Evolutionary conservation across 805 yeast species (phyloP).

Genomic region (Blastobotrys americana): DNA sequence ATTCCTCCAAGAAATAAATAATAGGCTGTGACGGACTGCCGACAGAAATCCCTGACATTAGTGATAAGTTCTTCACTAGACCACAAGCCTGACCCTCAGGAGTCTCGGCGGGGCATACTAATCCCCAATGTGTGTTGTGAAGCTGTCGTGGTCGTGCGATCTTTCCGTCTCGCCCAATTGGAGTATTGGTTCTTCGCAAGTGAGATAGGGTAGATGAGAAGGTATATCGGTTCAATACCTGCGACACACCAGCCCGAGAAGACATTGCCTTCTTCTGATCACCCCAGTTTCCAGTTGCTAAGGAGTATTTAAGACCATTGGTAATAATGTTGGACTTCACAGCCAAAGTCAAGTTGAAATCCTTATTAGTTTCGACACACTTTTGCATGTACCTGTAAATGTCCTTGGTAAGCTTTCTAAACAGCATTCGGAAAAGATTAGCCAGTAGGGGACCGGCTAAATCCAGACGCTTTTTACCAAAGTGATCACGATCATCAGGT

Average conservation of each 20-base stretch:
- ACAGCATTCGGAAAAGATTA: conserved; percentile 85
- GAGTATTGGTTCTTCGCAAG: conserved; percentile 97
- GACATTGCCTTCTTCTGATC: conserved; percentile 99
- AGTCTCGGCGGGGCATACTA: conserved; percentile 99
- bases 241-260: conserved; percentile 98
- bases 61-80: conserved; percentile 87
- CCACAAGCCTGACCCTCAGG: conserved; percentile 99
- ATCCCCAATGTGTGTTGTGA: conserved; percentile 99
- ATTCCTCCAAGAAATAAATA: conserved; percentile 85
- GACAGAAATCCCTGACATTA: conserved; percentile 96
- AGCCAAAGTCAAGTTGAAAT: conserved; percentile 91
- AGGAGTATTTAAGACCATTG: conserved; percentile 92
- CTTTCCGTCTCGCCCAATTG: conserved; percentile 98
- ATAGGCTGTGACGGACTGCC: conserved; percentile 97
- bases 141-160: conserved; percentile 98
- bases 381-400: conserved; percentile 97
- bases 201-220: conserved; percentile 98
- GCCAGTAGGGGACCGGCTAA: conserved; percentile 97
- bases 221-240: conserved; percentile 94
- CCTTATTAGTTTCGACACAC: conserved; percentile 96
- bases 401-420: conserved; percentile 92
- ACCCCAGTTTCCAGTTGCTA: conserved; percentile 99
- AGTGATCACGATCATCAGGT: conserved; percentile 98
- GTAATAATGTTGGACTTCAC: conserved; percentile 96
- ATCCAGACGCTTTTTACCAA: conserved; percentile 97